Percentiles rank a stretch among this genome's conserved stretches.
Evolutionary conservation across 1,284 basidiomycete species (phyloP).

Genomic region (Ganoderma resinaceum): DNA sequence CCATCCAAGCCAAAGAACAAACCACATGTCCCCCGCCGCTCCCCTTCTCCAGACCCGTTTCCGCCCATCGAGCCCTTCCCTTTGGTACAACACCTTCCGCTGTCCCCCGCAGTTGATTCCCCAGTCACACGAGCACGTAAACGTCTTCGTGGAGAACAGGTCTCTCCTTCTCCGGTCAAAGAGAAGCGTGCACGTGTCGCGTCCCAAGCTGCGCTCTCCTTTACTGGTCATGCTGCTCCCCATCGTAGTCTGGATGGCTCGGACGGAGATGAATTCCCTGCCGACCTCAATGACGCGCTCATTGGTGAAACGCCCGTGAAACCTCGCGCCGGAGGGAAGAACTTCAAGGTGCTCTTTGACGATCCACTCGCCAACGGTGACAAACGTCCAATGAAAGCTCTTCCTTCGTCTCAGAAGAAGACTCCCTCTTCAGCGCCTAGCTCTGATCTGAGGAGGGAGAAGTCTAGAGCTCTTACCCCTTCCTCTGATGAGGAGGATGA

Average conservation of each 20-base stretch:
- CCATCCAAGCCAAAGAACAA: constrained; percentile 53
- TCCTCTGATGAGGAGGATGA: constrained; percentile 39
- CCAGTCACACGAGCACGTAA: constrained; percentile 76
- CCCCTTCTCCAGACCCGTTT: constrained; percentile 48
- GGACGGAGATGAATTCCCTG: constrained; percentile 44
- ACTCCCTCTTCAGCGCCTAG: constrained; percentile 21
- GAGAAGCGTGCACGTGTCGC: constrained; percentile 66
- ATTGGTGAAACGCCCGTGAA: constrained; percentile 77
- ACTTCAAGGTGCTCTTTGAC: constrained; percentile 73
- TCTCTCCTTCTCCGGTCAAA: constrained; percentile 81
- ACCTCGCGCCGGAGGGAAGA: constrained; percentile 55
- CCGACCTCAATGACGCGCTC: constrained; percentile 52
- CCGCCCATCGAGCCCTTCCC: constrained; percentile 40
- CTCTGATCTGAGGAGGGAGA: constrained; percentile 29
- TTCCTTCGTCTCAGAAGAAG: constrained; percentile 32
- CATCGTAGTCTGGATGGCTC: constrained; percentile 44
- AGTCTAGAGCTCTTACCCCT: constrained; percentile 38
- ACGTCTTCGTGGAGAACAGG: constrained; percentile 78
- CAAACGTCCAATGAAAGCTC: constrained; percentile 22
- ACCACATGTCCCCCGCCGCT: constrained; percentile 35
- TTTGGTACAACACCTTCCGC: constrained; percentile 23
- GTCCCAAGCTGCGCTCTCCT: constrained; percentile 42
- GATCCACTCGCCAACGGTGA: constrained; percentile 45
- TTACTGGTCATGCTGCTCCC: constrained; percentile 31
- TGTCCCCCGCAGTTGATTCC: constrained; percentile 27